Evolutionary conservation across 2,329 filamentous ascomycete species (phyloP), one percentile per base, ranked within the genome.

Genomic region (Gnomoniopsis smithogilvyi): DNA sequence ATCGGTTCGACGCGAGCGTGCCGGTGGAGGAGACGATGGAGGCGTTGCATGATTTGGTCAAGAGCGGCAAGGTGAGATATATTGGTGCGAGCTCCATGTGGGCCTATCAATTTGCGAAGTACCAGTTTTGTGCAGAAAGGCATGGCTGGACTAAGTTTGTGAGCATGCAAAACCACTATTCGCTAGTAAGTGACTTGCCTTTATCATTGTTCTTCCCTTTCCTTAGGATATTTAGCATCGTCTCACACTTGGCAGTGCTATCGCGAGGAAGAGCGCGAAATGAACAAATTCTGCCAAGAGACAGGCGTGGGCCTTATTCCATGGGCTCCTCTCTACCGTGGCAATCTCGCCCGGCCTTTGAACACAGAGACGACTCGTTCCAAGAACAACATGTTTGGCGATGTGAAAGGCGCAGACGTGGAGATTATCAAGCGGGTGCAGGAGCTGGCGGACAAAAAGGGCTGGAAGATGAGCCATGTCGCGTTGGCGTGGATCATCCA

Each of bases 1-100:
- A 88, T 67, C 77, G 85, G 17, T 78, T 84, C 61, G 84, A 88
- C 66, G 70, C 72, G 3, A 70, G 75, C 2, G 81, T 78, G 7
- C 78, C 81, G 0, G 68, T 76, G 3, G 82, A 86, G 68, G 84
- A 87, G 73, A 85, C 83, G 14, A 87, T 87, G 84, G 77, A 79
- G 68, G 82, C 82, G 17, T 70, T 86, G 36, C 80, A 87, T 63
- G 84, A 87, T 65, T 74, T 88, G 0, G 76, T 87, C 1, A 73
- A 80, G 67, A 75, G 72, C 26, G 84, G 84, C 38, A 84, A 83
- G 72, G 82, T 86, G 3, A 71, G 78, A 17, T 83, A 83, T 64
- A 76, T 84, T 19, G 80, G 80, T 7, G 74, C 78, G 3, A 76
- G 73, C 52, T 75, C 70, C 53, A 84, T 84, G 81, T 78, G 74